Base-by-base conservation (phyloP, 2,329 filamentous ascomycete genomes). In the Trichophyton verrucosum region DNA sequence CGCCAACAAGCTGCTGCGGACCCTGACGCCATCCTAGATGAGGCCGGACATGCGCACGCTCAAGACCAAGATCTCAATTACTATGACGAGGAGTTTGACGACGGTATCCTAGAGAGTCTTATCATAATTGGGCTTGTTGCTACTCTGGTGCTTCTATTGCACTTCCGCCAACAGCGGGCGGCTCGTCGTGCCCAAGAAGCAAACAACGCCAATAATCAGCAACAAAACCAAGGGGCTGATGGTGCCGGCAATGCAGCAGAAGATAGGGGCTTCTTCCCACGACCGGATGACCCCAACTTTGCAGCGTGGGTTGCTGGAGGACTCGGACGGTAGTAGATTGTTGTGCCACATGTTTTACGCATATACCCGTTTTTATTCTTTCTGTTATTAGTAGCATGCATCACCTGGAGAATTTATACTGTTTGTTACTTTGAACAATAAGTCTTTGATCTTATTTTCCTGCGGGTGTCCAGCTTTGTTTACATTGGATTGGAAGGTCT, bases 91-190 rank as follows among this genome's bases (percentile, higher is more conserved):
- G 74, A 85, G 17, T 80, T 88, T 33, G 88, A 92, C 58, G 89
- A 91, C 55, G 88, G 89, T 11, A 77, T 96, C 15, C 66, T 96
- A 9, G 94, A 97, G 73, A 92, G 87, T 49, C 74, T 96, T 24
- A 78, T 95, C 51, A 95, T 99, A 64, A 78, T 96, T 13, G 86
- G 83, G 1, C 76, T 97, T 13, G 86, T 88, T 0, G 84, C 85
- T 13, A 84, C 85, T 0, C 78, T 97, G 60, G 84, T 88, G 0
- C 82, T 88, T 59, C 77, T 97, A 36, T 80, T 97, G 15, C 95
- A 91, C 73, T 92, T 94, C 72, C 80, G 89, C 20, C 86, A 89
- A 64, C 85, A 84, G 69, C 78, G 84, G 62, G 87, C 89, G 69
- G 78, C 86, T 65, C 73, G 75, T 65, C 66, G 66, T 38, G 67